Evolutionary conservation across 1,139 yeast species (phyloP), one percentile per base, ranked within the genome.

Genomic region (Geotrichum phurueaensis): DNA sequence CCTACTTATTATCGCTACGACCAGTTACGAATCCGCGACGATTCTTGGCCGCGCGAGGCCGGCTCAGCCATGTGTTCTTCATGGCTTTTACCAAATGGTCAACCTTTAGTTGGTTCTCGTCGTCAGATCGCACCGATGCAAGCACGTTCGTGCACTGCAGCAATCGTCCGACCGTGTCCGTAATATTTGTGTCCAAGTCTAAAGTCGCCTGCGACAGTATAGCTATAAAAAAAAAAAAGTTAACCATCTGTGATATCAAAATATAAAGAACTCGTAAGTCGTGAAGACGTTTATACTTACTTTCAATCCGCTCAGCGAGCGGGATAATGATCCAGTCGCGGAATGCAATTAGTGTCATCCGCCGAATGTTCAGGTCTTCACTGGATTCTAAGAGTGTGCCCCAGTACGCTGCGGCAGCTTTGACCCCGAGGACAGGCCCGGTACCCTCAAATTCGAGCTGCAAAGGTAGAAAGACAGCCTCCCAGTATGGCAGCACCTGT

Each of bases 381-480:
- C 66, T 67, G 33, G 65, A 64, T 45, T 68, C 72, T 20, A 68
- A 62, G 29, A 71, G 62, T 45, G 75, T 76, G 31, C 69, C 68
- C 82, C 82, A 79, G 63, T 73, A 79, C 39, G 69, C 71, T 20
- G 65, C 64, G 1, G 78, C 76, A n/a, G 67, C 66, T 3, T 68
- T 69, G 1, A 69, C 66, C 13, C 71, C 65, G 57, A 75, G 61
- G 43, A 73, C 61, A 62, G 67, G 68, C 54, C 80, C 81, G 3
- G 63, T 60, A 0, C 79, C 81, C 22, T 75, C 77, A 58, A 80
- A 72, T 61, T 82, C 85, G 20, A 76, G 67, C 59, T 85, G 87
- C 27, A 86, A 67, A 0, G 91, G 90, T 49, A 84, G 67, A 60
- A 86, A 79, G 0, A 84, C 79, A 0, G 87, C 86, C 60, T 83